These are phyloP conservation scores for Ascochyta viciae-villosae DNA, from an alignment of 2,329 filamentous ascomycete genomes.

Conservation along the genomic window DNA sequence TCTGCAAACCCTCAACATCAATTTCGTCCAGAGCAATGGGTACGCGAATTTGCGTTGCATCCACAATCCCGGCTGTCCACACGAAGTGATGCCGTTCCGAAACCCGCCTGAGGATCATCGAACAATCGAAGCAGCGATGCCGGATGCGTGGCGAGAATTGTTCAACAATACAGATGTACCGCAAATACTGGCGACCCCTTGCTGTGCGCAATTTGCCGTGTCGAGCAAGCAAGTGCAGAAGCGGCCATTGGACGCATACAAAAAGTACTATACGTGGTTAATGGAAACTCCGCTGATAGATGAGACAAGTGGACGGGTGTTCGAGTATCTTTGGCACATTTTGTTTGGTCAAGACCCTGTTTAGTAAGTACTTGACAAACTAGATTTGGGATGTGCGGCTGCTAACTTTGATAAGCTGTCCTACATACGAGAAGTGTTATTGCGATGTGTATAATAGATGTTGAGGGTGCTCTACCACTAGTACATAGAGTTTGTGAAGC, in stretches of 20 bases:
- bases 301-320: conserved; percentile 31
- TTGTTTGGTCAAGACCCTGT: conserved; percentile 34
- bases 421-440: conserved; percentile 26
- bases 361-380: conserved; percentile 24
- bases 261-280: conserved; percentile 34
- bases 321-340: conserved; percentile 39
- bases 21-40: conserved; percentile 49
- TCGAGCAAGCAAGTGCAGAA: conserved; percentile 37
- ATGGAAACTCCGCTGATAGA: conserved; percentile 35
- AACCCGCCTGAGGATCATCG: conserved; percentile 31
- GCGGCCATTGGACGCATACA: conserved; percentile 39
- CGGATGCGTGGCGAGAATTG: conserved; percentile 53
- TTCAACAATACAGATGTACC: conserved; percentile 50
- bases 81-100: conserved; percentile 44
- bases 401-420: conserved; percentile 25
- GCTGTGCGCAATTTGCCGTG: conserved; percentile 52
- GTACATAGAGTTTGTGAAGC: background rate
- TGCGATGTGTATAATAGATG: conserved; percentile 31
- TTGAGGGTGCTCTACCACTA: background rate
- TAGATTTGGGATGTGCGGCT: background rate
- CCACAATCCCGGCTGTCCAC: conserved; percentile 47
- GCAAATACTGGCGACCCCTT: conserved; percentile 54
- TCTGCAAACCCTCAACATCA: conserved; percentile 42
- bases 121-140: conserved; percentile 35
- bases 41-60: conserved; percentile 54